phyloP scores from a whole-genome alignment of 2,329 filamentous ascomycete genomes.

The Cladorrhinum sp. region DNA sequence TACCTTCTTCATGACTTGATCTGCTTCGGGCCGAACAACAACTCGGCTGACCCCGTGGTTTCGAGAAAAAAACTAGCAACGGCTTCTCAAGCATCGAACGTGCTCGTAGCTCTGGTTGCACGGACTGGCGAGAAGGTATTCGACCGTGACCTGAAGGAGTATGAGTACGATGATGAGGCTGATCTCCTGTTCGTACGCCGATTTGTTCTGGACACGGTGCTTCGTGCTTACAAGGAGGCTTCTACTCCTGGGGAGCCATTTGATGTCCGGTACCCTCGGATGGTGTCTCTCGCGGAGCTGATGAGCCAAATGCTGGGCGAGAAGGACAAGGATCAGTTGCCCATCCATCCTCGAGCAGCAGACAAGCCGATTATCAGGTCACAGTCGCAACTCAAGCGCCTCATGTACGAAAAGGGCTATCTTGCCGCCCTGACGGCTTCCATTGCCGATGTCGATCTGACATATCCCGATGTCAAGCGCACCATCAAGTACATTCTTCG shows the following conservation, averaged over 20 bases:
- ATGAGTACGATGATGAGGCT: constrained; percentile 70
- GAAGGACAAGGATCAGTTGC: constrained; percentile 58
- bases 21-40: constrained; percentile 57
- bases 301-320: constrained; percentile 90
- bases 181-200: constrained; percentile 89
- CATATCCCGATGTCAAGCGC: constrained; percentile 87
- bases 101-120: constrained; percentile 80
- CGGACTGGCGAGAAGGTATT: constrained; percentile 78
- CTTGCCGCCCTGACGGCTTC: constrained; percentile 84
- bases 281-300: constrained; percentile 83
- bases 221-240: constrained; percentile 90
- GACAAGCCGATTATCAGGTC: constrained; percentile 49
- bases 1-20: constrained; percentile 83
- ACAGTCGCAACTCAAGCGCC: constrained; percentile 79
- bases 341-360: constrained; percentile 36
- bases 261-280: constrained; percentile 80
- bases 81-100: constrained; percentile 79
- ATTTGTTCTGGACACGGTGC: constrained; percentile 88
- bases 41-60: constrained; percentile 68
- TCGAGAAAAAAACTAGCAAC: constrained; percentile 85
- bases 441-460: constrained; percentile 92
- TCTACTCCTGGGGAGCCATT: constrained; percentile 73
- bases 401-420: constrained; percentile 99
- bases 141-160: constrained; percentile 55
- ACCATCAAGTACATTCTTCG: constrained; percentile 95